Percentiles rank a stretch among this genome's conserved stretches.
These are phyloP conservation scores for Smallanthus sonchifolius DNA, from an alignment of 129 eudicot species.

Conservation along the genomic window DNA sequence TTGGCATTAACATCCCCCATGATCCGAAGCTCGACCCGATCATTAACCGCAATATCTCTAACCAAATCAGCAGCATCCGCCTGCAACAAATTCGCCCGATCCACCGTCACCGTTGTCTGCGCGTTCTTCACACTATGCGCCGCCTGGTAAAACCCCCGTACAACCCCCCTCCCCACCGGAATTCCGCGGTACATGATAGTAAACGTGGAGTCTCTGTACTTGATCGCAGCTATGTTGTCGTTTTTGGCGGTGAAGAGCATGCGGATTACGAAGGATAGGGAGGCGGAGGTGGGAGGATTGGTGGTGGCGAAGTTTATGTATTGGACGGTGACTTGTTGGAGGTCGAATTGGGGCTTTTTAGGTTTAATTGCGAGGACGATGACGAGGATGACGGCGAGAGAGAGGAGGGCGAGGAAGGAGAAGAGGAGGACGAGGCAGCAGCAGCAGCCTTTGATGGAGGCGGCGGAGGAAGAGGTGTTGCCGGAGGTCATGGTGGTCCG, in stretches of 20 bases:
- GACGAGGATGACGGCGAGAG: conserved; percentile 74
- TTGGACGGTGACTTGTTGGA: conserved; percentile 67
- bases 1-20: conserved; percentile 90
- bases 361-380: conserved; percentile 79
- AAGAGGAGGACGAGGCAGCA: conserved; percentile 91
- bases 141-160: conserved; percentile 66
- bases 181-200: conserved; percentile 77
- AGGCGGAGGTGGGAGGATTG: conserved; percentile 37
- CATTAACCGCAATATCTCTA: conserved; percentile 62
- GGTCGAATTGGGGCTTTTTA: conserved; percentile 75
- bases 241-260: conserved; percentile 58
- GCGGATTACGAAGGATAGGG: conserved; percentile 49
- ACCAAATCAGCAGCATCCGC: conserved; percentile 76
- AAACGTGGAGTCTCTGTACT: conserved; percentile 73
- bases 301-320: conserved; percentile 49
- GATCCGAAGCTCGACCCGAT: conserved; percentile 80
- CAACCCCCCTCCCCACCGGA: conserved; percentile 70
- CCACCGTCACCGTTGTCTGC: conserved; percentile 54
- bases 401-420: conserved; percentile 74
- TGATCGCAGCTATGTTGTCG: conserved; percentile 76
- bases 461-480: conserved; percentile 47
- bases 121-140: conserved; percentile 60
- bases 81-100: conserved; percentile 55
- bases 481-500: conserved; percentile 37
- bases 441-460: conserved; percentile 90